Percentiles rank a stretch among this genome's conserved stretches.
Conservation (phyloP, 2,329 filamentous ascomycete genomes). For the Fusarium decemcellulare region DNA sequence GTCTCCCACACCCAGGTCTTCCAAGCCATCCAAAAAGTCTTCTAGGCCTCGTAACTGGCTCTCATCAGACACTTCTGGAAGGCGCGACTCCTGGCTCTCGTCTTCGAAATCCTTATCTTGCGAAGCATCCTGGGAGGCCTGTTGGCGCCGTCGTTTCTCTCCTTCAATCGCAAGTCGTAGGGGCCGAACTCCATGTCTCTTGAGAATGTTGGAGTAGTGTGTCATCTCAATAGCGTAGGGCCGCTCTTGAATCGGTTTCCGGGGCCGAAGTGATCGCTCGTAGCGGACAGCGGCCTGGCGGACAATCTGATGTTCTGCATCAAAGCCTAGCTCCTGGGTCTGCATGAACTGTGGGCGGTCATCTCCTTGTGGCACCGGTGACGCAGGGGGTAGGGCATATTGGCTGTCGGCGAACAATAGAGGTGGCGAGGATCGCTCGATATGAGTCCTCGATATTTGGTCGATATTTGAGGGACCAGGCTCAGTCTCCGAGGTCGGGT, state of each 20-base stretch:
- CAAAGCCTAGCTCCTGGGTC: slow-evolving; percentile 34
- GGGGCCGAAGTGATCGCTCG: slow-evolving; percentile 68
- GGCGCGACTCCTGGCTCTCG: slow-evolving; percentile 61
- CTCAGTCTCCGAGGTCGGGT: slow-evolving; percentile 1
- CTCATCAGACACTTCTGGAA: slow-evolving; percentile 52
- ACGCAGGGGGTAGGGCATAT: background rate
- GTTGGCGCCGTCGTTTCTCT: slow-evolving; percentile 50
- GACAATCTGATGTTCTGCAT: slow-evolving; percentile 41
- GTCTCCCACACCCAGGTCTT: slow-evolving; percentile 39
- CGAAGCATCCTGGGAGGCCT: slow-evolving; percentile 62
- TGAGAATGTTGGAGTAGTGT: slow-evolving; percentile 67
- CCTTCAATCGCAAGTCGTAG: slow-evolving; percentile 58
- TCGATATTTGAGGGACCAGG: slow-evolving; percentile 3
- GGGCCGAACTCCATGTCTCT: slow-evolving; percentile 68
- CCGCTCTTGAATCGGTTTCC: slow-evolving; percentile 73
- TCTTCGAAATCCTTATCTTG: slow-evolving; percentile 68
- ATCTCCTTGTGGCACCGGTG: slow-evolving; percentile 1
- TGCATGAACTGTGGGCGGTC: slow-evolving; percentile 14
- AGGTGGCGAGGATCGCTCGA: slow-evolving; percentile 52
- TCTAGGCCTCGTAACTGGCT: slow-evolving; percentile 49
- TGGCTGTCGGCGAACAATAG: slow-evolving; percentile 39
- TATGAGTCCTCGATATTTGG: slow-evolving; percentile 54
- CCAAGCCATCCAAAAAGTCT: slow-evolving; percentile 33
- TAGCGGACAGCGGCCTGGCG: slow-evolving; percentile 51
- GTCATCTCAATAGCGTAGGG: slow-evolving; percentile 71